Evolutionary conservation across 1,284 basidiomycete species (phyloP).

Genomic region (Xerocomus amazonicus): DNA sequence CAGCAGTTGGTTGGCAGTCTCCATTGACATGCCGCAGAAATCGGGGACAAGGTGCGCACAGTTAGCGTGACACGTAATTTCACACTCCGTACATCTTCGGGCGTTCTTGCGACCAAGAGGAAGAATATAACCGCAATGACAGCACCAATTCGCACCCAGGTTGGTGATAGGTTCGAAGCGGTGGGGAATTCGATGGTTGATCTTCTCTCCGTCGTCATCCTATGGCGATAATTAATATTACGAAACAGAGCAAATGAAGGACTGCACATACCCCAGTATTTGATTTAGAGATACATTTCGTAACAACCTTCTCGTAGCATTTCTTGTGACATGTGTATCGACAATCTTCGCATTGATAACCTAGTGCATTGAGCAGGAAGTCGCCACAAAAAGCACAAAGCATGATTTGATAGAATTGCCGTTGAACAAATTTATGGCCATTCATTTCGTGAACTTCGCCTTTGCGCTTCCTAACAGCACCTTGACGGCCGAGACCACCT

Average conservation of each 20-base stretch:
- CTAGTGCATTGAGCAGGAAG: slow-evolving; percentile 94
- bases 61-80: slow-evolving; percentile 95
- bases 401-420: slow-evolving; percentile 98
- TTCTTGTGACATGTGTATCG: slow-evolving; percentile 99
- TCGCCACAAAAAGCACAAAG: slow-evolving; percentile 98
- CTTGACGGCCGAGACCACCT: slow-evolving; percentile 93
- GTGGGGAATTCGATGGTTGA: slow-evolving; percentile 99
- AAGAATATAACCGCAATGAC: slow-evolving; percentile 98
- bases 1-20: slow-evolving; percentile 93
- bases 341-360: slow-evolving; percentile 99
- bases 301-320: slow-evolving; percentile 98
- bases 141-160: slow-evolving; percentile 99
- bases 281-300: slow-evolving; percentile 98
- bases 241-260: slow-evolving; percentile 7
- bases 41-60: slow-evolving; percentile 98
- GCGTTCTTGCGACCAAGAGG: slow-evolving; percentile 97
- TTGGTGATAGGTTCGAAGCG: slow-evolving; percentile 98
- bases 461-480: slow-evolving; percentile 96
- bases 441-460: slow-evolving; percentile 99
- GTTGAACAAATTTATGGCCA: slow-evolving; percentile 96
- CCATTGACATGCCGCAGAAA: slow-evolving; percentile 99
- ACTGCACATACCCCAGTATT: slow-evolving; percentile 75
- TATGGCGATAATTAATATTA: slow-evolving; percentile 35
- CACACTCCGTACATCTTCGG: slow-evolving; percentile 93
- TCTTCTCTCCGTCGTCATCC: slow-evolving; percentile 98